Evolutionary conservation across 192 early-diverging fungal species (phyloP).

Genomic region (Rhizoclosmatium globosum): DNA sequence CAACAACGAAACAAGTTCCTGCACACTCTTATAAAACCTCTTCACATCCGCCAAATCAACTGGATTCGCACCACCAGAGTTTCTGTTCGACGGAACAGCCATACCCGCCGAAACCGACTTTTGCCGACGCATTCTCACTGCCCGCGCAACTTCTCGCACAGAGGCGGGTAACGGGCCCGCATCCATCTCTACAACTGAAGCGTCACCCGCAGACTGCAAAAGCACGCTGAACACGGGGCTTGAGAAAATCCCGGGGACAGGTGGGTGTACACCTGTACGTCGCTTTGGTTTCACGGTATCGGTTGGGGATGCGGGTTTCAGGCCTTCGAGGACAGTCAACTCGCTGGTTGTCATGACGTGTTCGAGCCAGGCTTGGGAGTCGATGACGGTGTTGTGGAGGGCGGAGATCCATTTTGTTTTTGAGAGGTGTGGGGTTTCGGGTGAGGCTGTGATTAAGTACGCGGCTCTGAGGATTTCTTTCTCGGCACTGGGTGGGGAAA

Average conservation of each 20-base stretch:
- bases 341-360: constrained; percentile 26
- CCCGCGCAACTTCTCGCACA: constrained; percentile 25
- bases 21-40: constrained; percentile 13
- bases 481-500: constrained; percentile 10
- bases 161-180: constrained; percentile 1
- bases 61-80: not conserved
- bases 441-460: not conserved
- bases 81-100: not conserved
- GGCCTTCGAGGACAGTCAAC: constrained; percentile 33
- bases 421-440: not conserved
- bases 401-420: constrained; percentile 22
- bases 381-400: constrained; percentile 20
- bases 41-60: constrained; percentile 7
- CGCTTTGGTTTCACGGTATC: not conserved
- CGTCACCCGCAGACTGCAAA: constrained; percentile 12
- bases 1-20: constrained; percentile 15
- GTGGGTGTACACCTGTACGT: not conserved
- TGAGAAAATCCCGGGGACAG: constrained; percentile 18
- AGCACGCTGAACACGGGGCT: not conserved
- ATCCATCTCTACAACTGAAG: constrained; percentile 28
- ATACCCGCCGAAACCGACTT: not conserved
- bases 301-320: not conserved
- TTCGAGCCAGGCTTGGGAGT: constrained; percentile 30
- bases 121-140: constrained; percentile 29
- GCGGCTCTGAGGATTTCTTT: constrained; percentile 18